Conservation (phyloP, 257 asterid species). For the Salvia miltiorrhiza region DNA sequence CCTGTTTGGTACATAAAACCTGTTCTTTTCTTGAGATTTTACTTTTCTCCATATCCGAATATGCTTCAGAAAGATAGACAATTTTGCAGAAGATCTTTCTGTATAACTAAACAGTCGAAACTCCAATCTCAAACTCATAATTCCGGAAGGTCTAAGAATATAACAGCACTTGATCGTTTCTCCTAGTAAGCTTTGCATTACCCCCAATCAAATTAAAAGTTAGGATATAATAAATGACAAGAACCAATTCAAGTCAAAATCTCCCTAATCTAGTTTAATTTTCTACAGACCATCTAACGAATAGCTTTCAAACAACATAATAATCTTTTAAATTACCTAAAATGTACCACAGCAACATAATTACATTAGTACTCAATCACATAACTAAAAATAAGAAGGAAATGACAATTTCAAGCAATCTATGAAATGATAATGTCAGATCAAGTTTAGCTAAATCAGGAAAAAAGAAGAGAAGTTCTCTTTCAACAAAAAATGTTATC, state of each 20-base stretch:
- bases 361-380: not conserved
- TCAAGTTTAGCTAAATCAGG: constrained; percentile 17
- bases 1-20: not conserved
- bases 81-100: not conserved
- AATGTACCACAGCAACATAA: not conserved
- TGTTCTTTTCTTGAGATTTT: not conserved
- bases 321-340: not conserved
- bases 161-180: not conserved
- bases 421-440: constrained; percentile 8
- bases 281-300: not conserved
- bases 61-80: not conserved
- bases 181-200: not conserved
- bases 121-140: constrained; percentile 10
- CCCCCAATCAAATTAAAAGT: not conserved
- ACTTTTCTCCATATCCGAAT: not conserved
- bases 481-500: constrained; percentile 3
- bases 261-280: not conserved
- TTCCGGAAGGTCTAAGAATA: not conserved
- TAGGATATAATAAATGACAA: not conserved
- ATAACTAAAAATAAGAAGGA: not conserved
- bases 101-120: not conserved
- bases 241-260: constrained; percentile 13
- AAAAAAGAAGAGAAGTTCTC: not conserved
- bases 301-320: constrained; percentile 3
- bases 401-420: constrained; percentile 7